These are phyloP conservation scores for Boletus sp. DNA, from an alignment of 1,284 basidiomycete species.

Conservation along the genomic window DNA sequence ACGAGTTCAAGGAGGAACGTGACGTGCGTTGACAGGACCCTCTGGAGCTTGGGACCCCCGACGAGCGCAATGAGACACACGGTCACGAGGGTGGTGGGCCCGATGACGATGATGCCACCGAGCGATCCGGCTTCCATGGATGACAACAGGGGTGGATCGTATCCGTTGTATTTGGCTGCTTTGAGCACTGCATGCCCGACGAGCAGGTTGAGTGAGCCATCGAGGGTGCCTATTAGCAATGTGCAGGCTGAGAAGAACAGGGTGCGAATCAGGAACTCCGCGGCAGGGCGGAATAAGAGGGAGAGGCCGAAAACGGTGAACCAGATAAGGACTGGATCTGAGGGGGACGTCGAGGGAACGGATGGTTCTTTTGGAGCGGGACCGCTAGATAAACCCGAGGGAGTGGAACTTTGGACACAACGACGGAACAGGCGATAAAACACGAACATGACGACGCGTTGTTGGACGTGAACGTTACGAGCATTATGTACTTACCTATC, in stretches of 20 bases:
- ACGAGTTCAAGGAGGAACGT: constrained; percentile 12
- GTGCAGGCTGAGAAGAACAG: constrained; percentile 7
- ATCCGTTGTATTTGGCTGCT: constrained; percentile 7
- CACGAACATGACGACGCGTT: constrained; percentile 10
- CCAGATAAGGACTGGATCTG: constrained; percentile 7
- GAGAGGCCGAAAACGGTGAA: constrained; percentile 6
- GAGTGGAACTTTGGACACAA: constrained; percentile 3
- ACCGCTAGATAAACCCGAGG: too few relatives aligned
- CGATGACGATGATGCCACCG: constrained; percentile 14
- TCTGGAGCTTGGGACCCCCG: background rate
- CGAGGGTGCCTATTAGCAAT: constrained; percentile 7
- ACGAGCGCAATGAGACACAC: constrained; percentile 7
- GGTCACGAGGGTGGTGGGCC: constrained; percentile 6
- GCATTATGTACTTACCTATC: too few relatives aligned
- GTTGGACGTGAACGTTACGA: background rate
- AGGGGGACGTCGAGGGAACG: background rate
- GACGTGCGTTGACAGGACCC: constrained; percentile 1
- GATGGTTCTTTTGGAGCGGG: background rate
- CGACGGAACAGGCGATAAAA: constrained; percentile 10
- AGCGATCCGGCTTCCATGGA: constrained; percentile 17
- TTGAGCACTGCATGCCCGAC: constrained; percentile 15
- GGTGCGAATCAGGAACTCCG: constrained; percentile 10
- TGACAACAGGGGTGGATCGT: constrained; percentile 9
- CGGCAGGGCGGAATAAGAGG: constrained; percentile 8
- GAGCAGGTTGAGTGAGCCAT: constrained; percentile 9